These are phyloP conservation scores for Neonectria punicea DNA, from an alignment of 2,329 filamentous ascomycete species.

Conservation along the genomic window DNA sequence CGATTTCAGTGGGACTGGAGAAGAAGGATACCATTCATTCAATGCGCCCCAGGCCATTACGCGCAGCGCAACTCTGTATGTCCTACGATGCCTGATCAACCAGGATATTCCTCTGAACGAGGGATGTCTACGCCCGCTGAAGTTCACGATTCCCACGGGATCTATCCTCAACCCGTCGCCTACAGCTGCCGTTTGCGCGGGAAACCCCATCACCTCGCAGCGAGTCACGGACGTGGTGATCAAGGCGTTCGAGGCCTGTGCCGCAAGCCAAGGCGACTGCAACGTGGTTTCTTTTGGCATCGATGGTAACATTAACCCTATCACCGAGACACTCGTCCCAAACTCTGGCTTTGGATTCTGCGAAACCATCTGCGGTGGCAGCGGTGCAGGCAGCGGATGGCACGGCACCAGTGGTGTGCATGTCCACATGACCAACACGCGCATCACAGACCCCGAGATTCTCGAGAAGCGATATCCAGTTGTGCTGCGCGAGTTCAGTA, in stretches of 20 bases:
- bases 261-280: slow-evolving; percentile 80
- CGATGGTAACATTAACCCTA: slow-evolving; percentile 64
- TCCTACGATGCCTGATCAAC: slow-evolving; percentile 80
- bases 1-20: slow-evolving; percentile 49
- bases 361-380: slow-evolving; percentile 84
- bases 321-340: slow-evolving; percentile 48
- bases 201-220: slow-evolving; percentile 69
- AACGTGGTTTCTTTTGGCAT: slow-evolving; percentile 88
- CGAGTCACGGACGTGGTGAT: slow-evolving; percentile 54
- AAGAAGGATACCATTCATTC: slow-evolving; percentile 46
- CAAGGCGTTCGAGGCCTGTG: slow-evolving; percentile 80
- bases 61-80: slow-evolving; percentile 79
- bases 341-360: slow-evolving; percentile 81
- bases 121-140: slow-evolving; percentile 81
- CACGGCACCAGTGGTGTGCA: slow-evolving; percentile 80
- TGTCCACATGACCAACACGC: slow-evolving; percentile 86
- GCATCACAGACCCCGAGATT: slow-evolving; percentile 83
- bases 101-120: slow-evolving; percentile 89
- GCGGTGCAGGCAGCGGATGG: slow-evolving; percentile 78
- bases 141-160: slow-evolving; percentile 76
- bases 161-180: slow-evolving; percentile 69
- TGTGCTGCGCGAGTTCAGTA: slow-evolving; percentile 73
- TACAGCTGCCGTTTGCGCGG: slow-evolving; percentile 84
- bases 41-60: slow-evolving; percentile 48
- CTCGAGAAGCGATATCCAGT: slow-evolving; percentile 79